Base-by-base conservation (phyloP, 129 eudicot species). In the Scalesia atractyloides region DNA sequence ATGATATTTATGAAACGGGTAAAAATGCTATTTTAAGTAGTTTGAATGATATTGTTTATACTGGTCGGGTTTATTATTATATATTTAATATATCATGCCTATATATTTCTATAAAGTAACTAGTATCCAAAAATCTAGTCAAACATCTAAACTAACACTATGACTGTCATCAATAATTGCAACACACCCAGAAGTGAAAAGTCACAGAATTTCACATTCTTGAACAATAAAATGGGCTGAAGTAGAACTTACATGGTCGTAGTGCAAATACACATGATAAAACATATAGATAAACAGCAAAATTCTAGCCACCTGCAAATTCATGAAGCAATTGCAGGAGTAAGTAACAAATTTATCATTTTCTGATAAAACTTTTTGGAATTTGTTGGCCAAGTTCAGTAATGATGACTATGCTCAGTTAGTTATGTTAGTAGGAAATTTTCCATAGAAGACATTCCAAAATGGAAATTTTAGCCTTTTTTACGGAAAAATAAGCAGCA, bases 301-400 rank as follows among this genome's bases (percentile, higher is more conserved):
- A 79, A 92, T 83, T 85, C 99, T 88, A 1, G 96, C 97, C 76
- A 90, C 96, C 96, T 95, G 94, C 84, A 83, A 71, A 19, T 1
- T 46, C 59, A 69, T 15, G 17, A 69, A 46, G 46, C 33, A 41
- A 5, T 39, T 70, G 37, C 14, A 39, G 66, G 56, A 22, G 39
- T 37, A 68, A 44, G 17, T 37, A 10, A 69, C 24, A 50, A 15
- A 13, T 50, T 50, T 5, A 50, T 9, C 26, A 19, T 26, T 24
- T 14, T 53, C 14, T 15, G 5, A 36, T 24, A 26, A 26, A 1
- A 26, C 1, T 26, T 26, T 26, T 26, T 26, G 33, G 33, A 26
- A 2, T 26, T 26, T 26, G 33, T 26, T 26, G 33, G 33, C 33
- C 33, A 26, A 26, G 2, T 26, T 26, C 33, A 26, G 2, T 26